These are phyloP conservation scores for Pilasporangium apinafurcum DNA, from an alignment of 352 stramenopile species.

Conservation along the genomic window DNA sequence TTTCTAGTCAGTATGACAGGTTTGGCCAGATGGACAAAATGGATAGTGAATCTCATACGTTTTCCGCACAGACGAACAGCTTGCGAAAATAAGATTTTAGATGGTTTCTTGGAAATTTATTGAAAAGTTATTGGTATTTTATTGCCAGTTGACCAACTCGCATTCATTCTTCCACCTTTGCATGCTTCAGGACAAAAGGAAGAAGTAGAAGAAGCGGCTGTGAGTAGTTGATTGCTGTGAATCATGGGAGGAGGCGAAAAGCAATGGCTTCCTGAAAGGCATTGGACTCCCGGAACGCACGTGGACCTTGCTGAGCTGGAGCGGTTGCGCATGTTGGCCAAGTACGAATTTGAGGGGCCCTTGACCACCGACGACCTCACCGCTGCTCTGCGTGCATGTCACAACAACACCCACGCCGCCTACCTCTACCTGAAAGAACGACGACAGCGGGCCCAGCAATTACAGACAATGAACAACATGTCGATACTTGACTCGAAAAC, in stretches of 20 bases:
- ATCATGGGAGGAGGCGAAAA: conserved; percentile 11
- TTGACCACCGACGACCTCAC: conserved; percentile 37
- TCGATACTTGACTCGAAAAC: background rate
- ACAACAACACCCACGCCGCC: conserved; percentile 39
- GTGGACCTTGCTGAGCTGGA: conserved; percentile 39
- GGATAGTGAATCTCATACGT: too few relatives aligned
- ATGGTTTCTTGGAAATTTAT: too few relatives aligned
- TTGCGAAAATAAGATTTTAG: too few relatives aligned
- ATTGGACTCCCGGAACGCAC: background rate
- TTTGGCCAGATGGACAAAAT: too few relatives aligned
- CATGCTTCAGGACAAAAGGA: too few relatives aligned
- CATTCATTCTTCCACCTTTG: too few relatives aligned
- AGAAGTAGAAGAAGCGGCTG: too few relatives aligned
- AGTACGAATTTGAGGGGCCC: conserved; percentile 53
- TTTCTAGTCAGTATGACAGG: too few relatives aligned
- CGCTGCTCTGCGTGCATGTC: conserved; percentile 26
- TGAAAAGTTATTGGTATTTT: too few relatives aligned
- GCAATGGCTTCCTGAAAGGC: conserved; percentile 10
- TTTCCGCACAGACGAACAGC: too few relatives aligned
- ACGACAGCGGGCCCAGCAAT: conserved; percentile 9
- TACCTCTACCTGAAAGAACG: conserved; percentile 42
- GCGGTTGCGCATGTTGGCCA: conserved; percentile 46
- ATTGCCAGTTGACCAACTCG: too few relatives aligned
- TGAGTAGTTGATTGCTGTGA: too few relatives aligned
- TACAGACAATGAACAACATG: background rate